Evolutionary conservation across 352 stramenopile species (phyloP).

Genomic region (Phytophthora agathidicida): DNA sequence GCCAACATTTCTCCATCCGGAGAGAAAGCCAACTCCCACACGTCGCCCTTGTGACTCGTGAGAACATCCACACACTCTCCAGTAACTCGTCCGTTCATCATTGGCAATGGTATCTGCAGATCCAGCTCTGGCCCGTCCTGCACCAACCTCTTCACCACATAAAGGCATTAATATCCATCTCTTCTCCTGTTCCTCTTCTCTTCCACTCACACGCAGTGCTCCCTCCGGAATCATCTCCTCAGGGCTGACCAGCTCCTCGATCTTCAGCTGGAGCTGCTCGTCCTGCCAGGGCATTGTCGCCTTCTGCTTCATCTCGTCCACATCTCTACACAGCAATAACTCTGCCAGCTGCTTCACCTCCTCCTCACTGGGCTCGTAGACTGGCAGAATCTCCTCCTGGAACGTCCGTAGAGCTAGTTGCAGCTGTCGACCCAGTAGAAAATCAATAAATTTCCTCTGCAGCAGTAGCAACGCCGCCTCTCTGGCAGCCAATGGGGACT

Average conservation of each 20-base stretch:
- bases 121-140: slow-evolving; percentile 28
- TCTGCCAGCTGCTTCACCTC: slow-evolving; percentile 60
- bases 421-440: slow-evolving; percentile 48
- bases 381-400: slow-evolving; percentile 69
- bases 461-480: slow-evolving; percentile 61
- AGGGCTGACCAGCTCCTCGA: slow-evolving; percentile 66
- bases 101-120: slow-evolving; percentile 11
- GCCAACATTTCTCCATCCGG: slow-evolving; percentile 78
- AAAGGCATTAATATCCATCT: neutral
- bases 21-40: slow-evolving; percentile 82
- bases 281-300: slow-evolving; percentile 52
- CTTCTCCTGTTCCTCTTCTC: neutral
- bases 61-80: slow-evolving; percentile 50
- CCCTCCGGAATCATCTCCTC: slow-evolving; percentile 74
- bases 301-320: slow-evolving; percentile 38
- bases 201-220: slow-evolving; percentile 48
- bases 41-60: slow-evolving; percentile 52
- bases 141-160: slow-evolving; percentile 50
- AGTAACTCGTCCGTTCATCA: slow-evolving; percentile 23
- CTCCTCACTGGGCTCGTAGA: slow-evolving; percentile 45
- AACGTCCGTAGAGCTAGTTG: slow-evolving; percentile 55
- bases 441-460: slow-evolving; percentile 72
- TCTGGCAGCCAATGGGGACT: slow-evolving; percentile 39
- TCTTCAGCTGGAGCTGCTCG: slow-evolving; percentile 42
- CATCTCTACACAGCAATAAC: slow-evolving; percentile 63